Evolutionary conservation across 75 land plant genomes (phyloP), one percentile per base, ranked within the genome.

Genomic region (Ceratopteris richardii): DNA sequence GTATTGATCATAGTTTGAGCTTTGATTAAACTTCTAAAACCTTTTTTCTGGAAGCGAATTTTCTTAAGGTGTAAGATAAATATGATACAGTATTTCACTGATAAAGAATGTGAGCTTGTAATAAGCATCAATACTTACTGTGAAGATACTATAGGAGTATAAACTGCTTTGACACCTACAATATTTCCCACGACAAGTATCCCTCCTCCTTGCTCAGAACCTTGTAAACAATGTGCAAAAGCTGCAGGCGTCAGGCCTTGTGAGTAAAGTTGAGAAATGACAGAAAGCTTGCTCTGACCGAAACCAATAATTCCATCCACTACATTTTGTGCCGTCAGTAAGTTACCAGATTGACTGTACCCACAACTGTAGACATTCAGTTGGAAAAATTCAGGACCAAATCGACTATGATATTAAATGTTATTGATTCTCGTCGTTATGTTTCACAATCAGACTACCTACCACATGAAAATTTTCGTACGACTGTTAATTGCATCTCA

Each of bases 271-370:
- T 90, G 96, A 26, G 86, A 82, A 21, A 82, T 67, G 12, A 84
- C 93, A 22, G 96, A 87, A 0, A 90, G 65, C 24, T 68, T 70
- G 37, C 75, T 62, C 61, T 69, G 96, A 7, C 96, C 96, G 68
- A 90, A 87, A 0, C 96, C 96, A 44, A 90, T 79, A 19, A 90
- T 84, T 24, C 96, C 96, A 84, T 90, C 96, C 52, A 88, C 70
- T 11, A 94, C 96, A 60, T 76, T 77, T 26, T 79, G 81, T 30
- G 82, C 20, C 40, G 78, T 79, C 27, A 88, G 74, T 65, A 79
- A 70, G 58, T 74, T 80, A 46, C 96, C 96, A 24, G 82, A 69
- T 66, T 83, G 85, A 30, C 72, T 81, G 37, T 57, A 66, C 65
- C 93, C 82, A 68, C 96, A 90, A 66, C 96, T 90, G 84, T 29